Evolutionary conservation across 768 basidiomycete species (phyloP).

Genomic region (Mycena pura): DNA sequence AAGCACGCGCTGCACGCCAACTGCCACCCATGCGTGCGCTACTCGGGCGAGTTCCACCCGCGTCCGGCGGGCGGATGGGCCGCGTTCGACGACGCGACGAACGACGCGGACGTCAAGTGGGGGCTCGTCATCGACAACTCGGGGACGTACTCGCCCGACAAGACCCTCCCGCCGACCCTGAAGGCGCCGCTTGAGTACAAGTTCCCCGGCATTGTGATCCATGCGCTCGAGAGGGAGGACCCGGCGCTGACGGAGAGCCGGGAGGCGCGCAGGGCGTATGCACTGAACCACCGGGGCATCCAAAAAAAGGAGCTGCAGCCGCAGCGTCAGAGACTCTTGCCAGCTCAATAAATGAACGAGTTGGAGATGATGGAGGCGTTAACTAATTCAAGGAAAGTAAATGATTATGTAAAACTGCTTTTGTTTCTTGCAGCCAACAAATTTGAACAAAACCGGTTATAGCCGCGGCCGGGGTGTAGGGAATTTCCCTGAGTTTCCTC

Average conservation of each 20-base stretch:
- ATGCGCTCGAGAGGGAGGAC: slow-evolving; percentile 63
- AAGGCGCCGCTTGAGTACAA: slow-evolving; percentile 73
- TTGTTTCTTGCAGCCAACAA: too few relatives aligned
- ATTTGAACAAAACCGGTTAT: too few relatives aligned
- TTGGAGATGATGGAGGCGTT: slow-evolving; percentile 6
- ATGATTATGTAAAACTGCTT: too few relatives aligned
- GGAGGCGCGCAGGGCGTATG: slow-evolving; percentile 74
- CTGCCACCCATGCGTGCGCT: slow-evolving; percentile 69
- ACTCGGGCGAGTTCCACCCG: slow-evolving; percentile 82
- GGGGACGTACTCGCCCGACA: slow-evolving; percentile 84
- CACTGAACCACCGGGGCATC: slow-evolving; percentile 64
- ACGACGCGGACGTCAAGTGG: slow-evolving; percentile 69
- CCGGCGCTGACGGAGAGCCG: slow-evolving; percentile 61
- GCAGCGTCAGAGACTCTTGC: slow-evolving; percentile 54
- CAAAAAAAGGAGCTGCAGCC: slow-evolving; percentile 68
- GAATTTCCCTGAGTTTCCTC: too few relatives aligned
- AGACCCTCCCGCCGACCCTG: slow-evolving; percentile 62
- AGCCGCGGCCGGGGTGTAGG: too few relatives aligned
- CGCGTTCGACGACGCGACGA: slow-evolving; percentile 59
- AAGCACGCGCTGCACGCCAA: slow-evolving; percentile 88
- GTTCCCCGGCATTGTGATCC: slow-evolving; percentile 67
- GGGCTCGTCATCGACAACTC: slow-evolving; percentile 86
- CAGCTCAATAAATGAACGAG: slow-evolving; percentile 9
- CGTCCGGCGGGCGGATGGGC: slow-evolving; percentile 74
- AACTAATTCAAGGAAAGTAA: too few relatives aligned